These are phyloP conservation scores for Hepatocystis sp. DNA, from an alignment of 169 alveolate species.

Conservation along the genomic window DNA sequence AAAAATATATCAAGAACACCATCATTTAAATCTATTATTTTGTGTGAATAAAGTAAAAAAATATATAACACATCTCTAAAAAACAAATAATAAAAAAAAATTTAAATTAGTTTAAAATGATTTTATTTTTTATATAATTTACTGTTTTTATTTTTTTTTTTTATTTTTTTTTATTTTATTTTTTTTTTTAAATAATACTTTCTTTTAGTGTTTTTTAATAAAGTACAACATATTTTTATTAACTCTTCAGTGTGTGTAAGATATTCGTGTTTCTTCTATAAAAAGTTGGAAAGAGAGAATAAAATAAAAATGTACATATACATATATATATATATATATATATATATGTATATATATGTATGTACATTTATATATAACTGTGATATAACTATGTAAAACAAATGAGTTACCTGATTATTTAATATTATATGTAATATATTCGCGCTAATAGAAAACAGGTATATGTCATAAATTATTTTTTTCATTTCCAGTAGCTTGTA, in stretches of 20 bases:
- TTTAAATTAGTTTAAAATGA: not conserved
- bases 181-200: constrained; percentile 15
- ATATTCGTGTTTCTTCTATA: constrained; percentile 12
- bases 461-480: constrained; percentile 29
- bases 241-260: constrained; percentile 13
- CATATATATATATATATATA: not conserved
- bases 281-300: not conserved
- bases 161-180: not conserved
- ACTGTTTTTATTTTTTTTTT: not conserved
- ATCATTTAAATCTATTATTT: constrained; percentile 36
- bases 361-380: too few species aligned
- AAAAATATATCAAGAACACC: constrained; percentile 19
- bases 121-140: not conserved
- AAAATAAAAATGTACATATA: not conserved
- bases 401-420: constrained; percentile 15
- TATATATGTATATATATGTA: not conserved
- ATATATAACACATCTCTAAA: constrained; percentile 28
- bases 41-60: constrained; percentile 27
- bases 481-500: constrained; percentile 41
- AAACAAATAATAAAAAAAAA: constrained; percentile 10
- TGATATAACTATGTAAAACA: not conserved
- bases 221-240: constrained; percentile 14
- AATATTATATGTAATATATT: constrained; percentile 24
- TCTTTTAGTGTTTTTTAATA: constrained; percentile 36
- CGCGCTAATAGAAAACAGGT: constrained; percentile 27